These are phyloP conservation scores for Durio zibethinus DNA, from an alignment of 345 rosid genomes.

Conservation along the genomic window DNA sequence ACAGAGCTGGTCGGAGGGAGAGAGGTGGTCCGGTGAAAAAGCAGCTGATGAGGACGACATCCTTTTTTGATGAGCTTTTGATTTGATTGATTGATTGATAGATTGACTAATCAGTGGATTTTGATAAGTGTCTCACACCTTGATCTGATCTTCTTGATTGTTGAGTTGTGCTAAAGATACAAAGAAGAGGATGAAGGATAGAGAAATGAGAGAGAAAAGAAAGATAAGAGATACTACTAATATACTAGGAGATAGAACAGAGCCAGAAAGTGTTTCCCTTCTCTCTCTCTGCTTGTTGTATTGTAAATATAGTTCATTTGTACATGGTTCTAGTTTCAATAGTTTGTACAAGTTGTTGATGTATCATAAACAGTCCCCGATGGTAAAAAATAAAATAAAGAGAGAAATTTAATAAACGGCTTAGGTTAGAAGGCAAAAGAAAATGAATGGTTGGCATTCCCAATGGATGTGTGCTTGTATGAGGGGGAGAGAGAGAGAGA, in stretches of 20 bases:
- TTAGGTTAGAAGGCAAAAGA: conserved; percentile 17
- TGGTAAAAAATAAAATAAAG: conserved; percentile 15
- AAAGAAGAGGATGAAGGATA: conserved; percentile 11
- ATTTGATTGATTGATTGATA: conserved; percentile 69
- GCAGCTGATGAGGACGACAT: conserved; percentile 75
- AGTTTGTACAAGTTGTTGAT: conserved; percentile 13
- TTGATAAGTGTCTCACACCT: conserved; percentile 34
- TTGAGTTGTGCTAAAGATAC: conserved; percentile 38
- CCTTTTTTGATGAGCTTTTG: conserved; percentile 29
- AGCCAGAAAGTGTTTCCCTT: conserved; percentile 12
- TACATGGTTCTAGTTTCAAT: not conserved
- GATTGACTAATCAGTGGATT: conserved; percentile 62
- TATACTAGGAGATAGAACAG: conserved; percentile 24
- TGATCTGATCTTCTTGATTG: conserved; percentile 63
- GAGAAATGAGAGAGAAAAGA: conserved; percentile 9
- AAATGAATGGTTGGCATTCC: conserved; percentile 45
- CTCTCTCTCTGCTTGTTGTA: not conserved
- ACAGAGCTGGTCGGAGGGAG: conserved; percentile 95
- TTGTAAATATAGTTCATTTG: not conserved
- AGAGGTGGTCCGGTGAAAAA: conserved; percentile 85
- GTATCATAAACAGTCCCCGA: conserved; percentile 19
- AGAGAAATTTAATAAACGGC: conserved; percentile 7
- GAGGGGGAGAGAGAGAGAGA: not conserved
- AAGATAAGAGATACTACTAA: conserved; percentile 13
- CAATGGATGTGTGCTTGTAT: conserved; percentile 26